Evolutionary conservation across 2,329 filamentous ascomycete species (phyloP), one percentile per base, ranked within the genome.

Genomic region (Massarina eburnea): DNA sequence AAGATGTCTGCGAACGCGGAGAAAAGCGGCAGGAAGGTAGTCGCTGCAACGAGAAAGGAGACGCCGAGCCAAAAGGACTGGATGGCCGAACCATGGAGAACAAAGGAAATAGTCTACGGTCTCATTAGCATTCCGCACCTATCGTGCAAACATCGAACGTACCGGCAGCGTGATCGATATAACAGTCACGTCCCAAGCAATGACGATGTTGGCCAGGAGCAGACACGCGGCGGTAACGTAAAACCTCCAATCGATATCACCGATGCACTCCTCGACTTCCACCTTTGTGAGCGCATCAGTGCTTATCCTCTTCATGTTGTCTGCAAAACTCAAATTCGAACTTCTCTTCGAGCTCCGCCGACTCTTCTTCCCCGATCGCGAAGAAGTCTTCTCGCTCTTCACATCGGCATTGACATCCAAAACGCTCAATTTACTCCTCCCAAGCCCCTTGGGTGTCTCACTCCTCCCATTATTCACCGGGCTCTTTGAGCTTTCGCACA

Each of bases 61-160:
- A 76, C 74, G 2, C 73, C 76, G 10, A 75, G 68, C 79, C 78
- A 81, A 45, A 80, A 74, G 0, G 72, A 66, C 37, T 71, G 66
- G 8, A 67, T 61, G 26, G 72, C 51, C 51, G 65, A 47, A 45
- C 70, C 57, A 35, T 67, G 39, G 19, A 75, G 56, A 51, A 70
- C 51, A 14, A 59, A 36, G 32, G 72, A 58, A 54, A 77, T 53
- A 54, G 58, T 60, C 61, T 64, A 36, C 18, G 1, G 22, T 6
- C 8, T 14, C 18, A 35, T 54, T 14, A 56, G 43, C 27, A 46
- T 26, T 15, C 15, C 10, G 21, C 3, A 14, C 9, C 4, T 22
- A 37, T n/a, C 8, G 15, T n/a, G 30, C 21, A 14, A 27, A 1
- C 19, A 21, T 27, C 19, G 21, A 27, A 51, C 62, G 38, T 51